A percentile compares a stretch with the other conserved stretches of the same genome.
Conservation (phyloP, 495 filamentous ascomycete species). For the Xylaria nigripes region DNA sequence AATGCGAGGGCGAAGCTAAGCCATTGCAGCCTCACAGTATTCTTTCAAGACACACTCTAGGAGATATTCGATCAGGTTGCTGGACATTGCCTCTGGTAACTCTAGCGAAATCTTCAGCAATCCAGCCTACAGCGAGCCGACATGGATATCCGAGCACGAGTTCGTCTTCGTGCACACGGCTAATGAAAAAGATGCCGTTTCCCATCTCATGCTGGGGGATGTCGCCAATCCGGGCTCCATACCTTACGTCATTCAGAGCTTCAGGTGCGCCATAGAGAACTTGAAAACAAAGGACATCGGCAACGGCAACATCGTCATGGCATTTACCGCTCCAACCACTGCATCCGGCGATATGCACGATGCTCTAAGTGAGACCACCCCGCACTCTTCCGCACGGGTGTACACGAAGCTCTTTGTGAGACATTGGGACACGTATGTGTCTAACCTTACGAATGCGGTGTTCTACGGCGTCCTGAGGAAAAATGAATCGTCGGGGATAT, state of each 20-base stretch:
- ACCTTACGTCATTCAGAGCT: conserved; percentile 43
- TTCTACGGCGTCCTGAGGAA: conserved; percentile 62
- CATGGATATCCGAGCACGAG: conserved; percentile 64
- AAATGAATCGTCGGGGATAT: conserved; percentile 35
- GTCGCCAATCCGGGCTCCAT: conserved; percentile 44
- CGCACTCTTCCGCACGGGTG: conserved; percentile 51
- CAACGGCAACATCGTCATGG: conserved; percentile 59
- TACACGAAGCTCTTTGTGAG: conserved; percentile 66
- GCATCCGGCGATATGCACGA: conserved; percentile 57
- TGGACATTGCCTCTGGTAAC: conserved; percentile 62
- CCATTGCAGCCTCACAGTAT: conserved; percentile 52
- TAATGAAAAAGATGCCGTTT: conserved; percentile 52
- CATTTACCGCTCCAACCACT: conserved; percentile 54
- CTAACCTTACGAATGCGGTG: conserved; percentile 60
- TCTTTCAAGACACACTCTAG: conserved; percentile 75
- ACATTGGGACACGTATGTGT: conserved; percentile 68
- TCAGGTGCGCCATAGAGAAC: conserved; percentile 64
- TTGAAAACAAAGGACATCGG: conserved; percentile 59
- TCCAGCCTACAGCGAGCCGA: conserved; percentile 55
- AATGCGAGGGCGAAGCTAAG: neutral
- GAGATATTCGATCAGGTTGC: conserved; percentile 61
- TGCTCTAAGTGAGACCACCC: conserved; percentile 45
- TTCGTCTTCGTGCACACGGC: conserved; percentile 58
- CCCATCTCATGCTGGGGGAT: conserved; percentile 52
- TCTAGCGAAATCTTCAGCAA: conserved; percentile 60